A percentile compares a stretch with the other conserved stretches of the same genome.
phyloP scores from a whole-genome alignment of 2,329 filamentous ascomycete species.

The Hyphodiscus sp. region DNA sequence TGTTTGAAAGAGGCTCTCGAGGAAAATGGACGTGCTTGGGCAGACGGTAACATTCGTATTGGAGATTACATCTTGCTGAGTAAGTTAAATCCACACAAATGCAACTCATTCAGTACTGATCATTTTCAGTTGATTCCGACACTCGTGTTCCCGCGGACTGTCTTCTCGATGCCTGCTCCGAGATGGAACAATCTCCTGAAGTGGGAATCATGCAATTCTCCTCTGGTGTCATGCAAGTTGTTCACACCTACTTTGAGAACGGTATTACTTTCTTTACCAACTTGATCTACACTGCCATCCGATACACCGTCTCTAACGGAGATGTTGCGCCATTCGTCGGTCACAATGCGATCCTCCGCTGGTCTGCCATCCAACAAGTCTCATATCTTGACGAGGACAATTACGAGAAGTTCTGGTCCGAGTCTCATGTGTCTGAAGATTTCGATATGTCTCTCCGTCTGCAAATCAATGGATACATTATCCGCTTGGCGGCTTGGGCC shows the following conservation, averaged over 20 bases:
- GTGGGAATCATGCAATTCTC: constrained; percentile 75
- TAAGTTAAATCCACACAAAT: constrained; percentile 23
- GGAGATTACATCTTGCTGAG: constrained; percentile 75
- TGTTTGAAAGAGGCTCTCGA: constrained; percentile 60
- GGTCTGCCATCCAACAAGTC: constrained; percentile 69
- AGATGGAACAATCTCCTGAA: constrained; percentile 74
- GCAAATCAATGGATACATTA: constrained; percentile 65
- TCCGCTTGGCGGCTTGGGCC: constrained; percentile 66
- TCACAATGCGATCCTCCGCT: constrained; percentile 72
- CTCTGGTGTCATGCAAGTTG: constrained; percentile 74
- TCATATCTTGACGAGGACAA: constrained; percentile 63
- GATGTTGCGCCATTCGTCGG: constrained; percentile 75
- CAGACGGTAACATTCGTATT: constrained; percentile 77
- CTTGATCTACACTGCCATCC: constrained; percentile 70
- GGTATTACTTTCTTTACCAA: constrained; percentile 68
- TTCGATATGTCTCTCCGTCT: constrained; percentile 77
- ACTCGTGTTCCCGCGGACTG: constrained; percentile 74
- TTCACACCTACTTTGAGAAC: constrained; percentile 65
- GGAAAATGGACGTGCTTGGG: constrained; percentile 66
- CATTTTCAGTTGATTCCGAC: constrained; percentile 57
- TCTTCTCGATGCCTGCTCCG: constrained; percentile 69
- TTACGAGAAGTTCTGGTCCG: constrained; percentile 76
- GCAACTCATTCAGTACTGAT: constrained; percentile 9
- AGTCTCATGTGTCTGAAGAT: constrained; percentile 73
- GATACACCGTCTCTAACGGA: constrained; percentile 69